Conservation (phyloP, 1,139 yeast species). For the Geotrichum cucujoidarum region DNA sequence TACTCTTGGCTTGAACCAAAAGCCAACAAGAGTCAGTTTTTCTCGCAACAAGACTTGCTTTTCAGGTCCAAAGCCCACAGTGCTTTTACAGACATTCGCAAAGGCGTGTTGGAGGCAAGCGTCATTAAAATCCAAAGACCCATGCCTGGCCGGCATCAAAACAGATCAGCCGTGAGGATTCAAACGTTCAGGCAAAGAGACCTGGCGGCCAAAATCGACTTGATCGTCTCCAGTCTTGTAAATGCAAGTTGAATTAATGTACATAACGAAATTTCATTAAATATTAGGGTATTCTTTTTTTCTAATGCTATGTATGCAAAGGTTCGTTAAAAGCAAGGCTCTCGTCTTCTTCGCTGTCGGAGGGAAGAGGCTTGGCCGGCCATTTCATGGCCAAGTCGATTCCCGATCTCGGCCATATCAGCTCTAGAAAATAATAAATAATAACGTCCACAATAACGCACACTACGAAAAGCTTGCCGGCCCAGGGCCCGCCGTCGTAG, state of each 20-base stretch:
- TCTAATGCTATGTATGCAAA: not conserved
- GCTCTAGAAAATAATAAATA: slow-evolving; percentile 57
- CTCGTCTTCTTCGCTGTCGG: slow-evolving; percentile 3
- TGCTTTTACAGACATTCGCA: slow-evolving; percentile 21
- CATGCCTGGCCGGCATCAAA: not conserved
- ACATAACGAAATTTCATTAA: too few species aligned
- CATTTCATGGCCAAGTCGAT: slow-evolving; percentile 76
- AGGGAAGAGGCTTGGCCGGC: slow-evolving; percentile 44
- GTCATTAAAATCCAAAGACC: slow-evolving; percentile 18
- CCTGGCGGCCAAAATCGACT: slow-evolving; percentile 4
- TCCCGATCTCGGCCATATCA: slow-evolving; percentile 58
- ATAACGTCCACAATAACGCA: slow-evolving; percentile 77
- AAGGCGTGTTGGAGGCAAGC: slow-evolving; percentile 20
- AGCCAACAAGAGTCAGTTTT: not conserved
- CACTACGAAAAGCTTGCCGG: slow-evolving; percentile 74
- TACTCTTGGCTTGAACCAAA: slow-evolving; percentile 8
- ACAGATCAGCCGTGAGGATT: not conserved
- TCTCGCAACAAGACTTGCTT: slow-evolving; percentile 11
- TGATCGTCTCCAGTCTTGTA: slow-evolving; percentile 8
- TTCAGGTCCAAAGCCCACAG: slow-evolving; percentile 13
- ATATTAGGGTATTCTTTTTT: too few species aligned
- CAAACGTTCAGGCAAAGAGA: slow-evolving; percentile 3
- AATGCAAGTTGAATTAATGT: not conserved
- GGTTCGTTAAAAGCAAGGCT: not conserved
- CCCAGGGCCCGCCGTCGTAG: slow-evolving; percentile 75